phyloP scores from a whole-genome alignment of 768 basidiomycete species.

The Suillus sp. region DNA sequence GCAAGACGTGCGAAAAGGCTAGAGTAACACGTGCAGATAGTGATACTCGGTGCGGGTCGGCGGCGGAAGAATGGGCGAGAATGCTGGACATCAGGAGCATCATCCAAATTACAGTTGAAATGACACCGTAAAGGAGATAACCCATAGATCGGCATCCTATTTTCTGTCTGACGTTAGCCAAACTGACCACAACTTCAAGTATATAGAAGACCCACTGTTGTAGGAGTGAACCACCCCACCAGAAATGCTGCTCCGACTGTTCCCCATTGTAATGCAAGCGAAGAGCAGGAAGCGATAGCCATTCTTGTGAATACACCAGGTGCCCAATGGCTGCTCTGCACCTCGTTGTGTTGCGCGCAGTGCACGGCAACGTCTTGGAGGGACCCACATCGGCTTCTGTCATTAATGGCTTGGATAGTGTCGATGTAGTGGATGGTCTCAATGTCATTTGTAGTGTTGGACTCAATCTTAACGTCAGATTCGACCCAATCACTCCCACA shows the following conservation, averaged over 20 bases:
- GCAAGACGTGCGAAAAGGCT: constrained; percentile 11
- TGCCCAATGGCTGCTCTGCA: constrained; percentile 20
- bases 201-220: constrained; percentile 11
- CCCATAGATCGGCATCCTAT: constrained; percentile 26
- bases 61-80: constrained; percentile 1
- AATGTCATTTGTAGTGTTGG: not conserved
- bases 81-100: constrained; percentile 20
- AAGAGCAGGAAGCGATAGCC: constrained; percentile 21
- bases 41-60: not conserved
- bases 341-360: constrained; percentile 5
- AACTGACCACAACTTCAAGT: not conserved
- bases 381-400: constrained; percentile 7
- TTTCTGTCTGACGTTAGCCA: not conserved
- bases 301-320: constrained; percentile 22
- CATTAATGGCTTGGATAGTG: constrained; percentile 2
- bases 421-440: not conserved
- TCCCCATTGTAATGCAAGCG: constrained; percentile 29
- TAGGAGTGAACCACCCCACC: constrained; percentile 29
- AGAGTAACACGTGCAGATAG: constrained; percentile 9
- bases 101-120: constrained; percentile 25
- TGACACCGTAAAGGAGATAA: constrained; percentile 25
- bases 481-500: not conserved
- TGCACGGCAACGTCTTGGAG: constrained; percentile 12
- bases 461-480: not conserved
- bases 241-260: constrained; percentile 27